Conservation (phyloP, 2,329 filamentous ascomycete species). For the Hortaea werneckii region DNA sequence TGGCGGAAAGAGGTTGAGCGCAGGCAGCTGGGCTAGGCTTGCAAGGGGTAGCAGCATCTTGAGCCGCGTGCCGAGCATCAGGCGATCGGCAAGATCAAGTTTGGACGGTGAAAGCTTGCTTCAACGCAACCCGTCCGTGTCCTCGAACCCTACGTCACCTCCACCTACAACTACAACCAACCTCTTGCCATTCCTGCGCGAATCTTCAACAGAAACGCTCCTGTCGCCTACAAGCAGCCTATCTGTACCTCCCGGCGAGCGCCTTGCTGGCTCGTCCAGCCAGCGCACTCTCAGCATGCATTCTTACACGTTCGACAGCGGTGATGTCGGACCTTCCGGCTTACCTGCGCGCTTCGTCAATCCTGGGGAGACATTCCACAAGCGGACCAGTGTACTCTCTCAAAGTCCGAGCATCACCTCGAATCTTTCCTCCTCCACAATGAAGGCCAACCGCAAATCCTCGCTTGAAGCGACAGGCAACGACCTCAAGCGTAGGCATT, state of each 20-base stretch:
- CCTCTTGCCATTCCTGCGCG: constrained; percentile 4
- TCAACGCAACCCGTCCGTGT: not conserved
- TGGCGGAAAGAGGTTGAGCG: not conserved
- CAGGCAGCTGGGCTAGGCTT: not conserved
- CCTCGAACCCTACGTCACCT: not conserved
- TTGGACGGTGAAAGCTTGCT: not conserved
- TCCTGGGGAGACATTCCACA: not conserved
- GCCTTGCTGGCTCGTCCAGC: not conserved
- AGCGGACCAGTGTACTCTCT: not conserved
- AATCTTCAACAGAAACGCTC: constrained; percentile 8
- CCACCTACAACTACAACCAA: not conserved
- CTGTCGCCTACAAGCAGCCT: constrained; percentile 1
- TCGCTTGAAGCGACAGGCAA: not conserved
- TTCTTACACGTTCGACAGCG: not conserved
- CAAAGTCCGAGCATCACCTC: not conserved
- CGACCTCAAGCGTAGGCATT: not conserved
- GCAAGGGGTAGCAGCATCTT: constrained; percentile 2
- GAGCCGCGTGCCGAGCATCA: constrained; percentile 2
- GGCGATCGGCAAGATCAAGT: not conserved
- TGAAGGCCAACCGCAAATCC: not conserved
- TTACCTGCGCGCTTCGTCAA: not conserved
- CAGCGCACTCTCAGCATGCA: not conserved
- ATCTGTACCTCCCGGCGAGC: not conserved
- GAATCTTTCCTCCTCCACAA: no score
- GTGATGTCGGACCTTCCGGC: not conserved